Base-by-base conservation (phyloP, 108 stramenopile species). In the Cyclotella atomus region DNA sequence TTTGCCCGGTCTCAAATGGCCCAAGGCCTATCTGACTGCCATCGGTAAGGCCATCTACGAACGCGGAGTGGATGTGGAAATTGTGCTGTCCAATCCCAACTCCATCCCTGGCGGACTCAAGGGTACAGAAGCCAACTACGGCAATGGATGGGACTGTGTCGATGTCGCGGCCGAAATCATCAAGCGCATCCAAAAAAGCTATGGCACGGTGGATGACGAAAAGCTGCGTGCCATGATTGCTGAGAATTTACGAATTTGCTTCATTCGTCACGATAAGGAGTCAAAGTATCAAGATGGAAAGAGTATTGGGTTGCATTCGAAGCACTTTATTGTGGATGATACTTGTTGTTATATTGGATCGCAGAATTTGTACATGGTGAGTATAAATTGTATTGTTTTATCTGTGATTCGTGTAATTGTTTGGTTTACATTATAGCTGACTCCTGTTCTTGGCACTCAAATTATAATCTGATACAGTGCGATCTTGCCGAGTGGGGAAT, bases 71-170 rank as follows among this genome's bases (percentile, higher is more conserved):
- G 79, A 81, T 47, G 56, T 84, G 21, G 78, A 84, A 49, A 84
- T 84, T 33, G 63, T 77, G 0, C 15, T 84, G 47, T 75, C 73
- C 4, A 84, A 80, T 65, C 83, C 83, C 8, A 75, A 71, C 43
- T 71, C 75, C 1, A 71, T 80, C 23, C 83, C 83, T 0, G 83
- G 75, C 28, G 71, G 79, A 25, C 65, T 87, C 32, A 69, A 68
- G 24, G 57, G 70, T 3, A 82, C 83, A 3, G 88, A 85, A 56
- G 86, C 86, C 17, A 62, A 72, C 35, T 89, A 87, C 60, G 85
- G 88, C 8, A 85, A 85, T 60, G 88, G 88, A 32, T 89, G 88
- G 88, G 61, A 67, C 35, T 86, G 85, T 47, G 79, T 75, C 5
- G 88, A 89, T 81, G 88, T 89, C 0, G 83, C 83, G 2, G 73